A percentile compares a stretch with the other conserved stretches of the same genome.
phyloP scores from a whole-genome alignment of 148 eudicot genomes.

The Vaccinium corymbosum region DNA sequence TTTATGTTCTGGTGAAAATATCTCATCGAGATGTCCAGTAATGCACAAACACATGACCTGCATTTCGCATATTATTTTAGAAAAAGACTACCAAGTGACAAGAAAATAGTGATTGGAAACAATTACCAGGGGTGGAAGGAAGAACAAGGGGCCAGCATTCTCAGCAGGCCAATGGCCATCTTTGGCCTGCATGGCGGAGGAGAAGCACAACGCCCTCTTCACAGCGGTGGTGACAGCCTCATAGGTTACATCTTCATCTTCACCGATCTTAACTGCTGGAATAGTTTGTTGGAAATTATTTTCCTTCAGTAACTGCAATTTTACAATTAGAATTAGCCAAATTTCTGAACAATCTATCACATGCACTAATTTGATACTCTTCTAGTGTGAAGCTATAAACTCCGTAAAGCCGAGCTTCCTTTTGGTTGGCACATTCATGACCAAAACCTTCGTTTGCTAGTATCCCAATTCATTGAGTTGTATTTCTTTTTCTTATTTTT shows the following conservation, averaged over 20 bases:
- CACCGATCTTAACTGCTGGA: conserved; percentile 6
- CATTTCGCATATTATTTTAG: neutral
- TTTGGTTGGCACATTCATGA: too few relatives aligned
- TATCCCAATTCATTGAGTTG: too few relatives aligned
- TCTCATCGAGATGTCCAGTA: neutral
- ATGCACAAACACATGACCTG: conserved; percentile 15
- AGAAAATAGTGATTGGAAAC: neutral
- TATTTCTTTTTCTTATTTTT: too few relatives aligned
- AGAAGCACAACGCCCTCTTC: too few relatives aligned
- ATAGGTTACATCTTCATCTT: too few relatives aligned
- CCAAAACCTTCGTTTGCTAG: too few relatives aligned
- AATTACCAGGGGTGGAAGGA: conserved; percentile 25
- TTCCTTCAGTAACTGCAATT: conserved; percentile 22
- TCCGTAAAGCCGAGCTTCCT: too few relatives aligned
- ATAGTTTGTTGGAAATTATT: conserved; percentile 23
- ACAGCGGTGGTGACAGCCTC: too few relatives aligned
- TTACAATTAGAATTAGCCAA: neutral
- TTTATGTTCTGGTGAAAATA: neutral
- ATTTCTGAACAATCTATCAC: neutral
- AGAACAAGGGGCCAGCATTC: conserved; percentile 24
- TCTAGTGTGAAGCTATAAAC: too few relatives aligned
- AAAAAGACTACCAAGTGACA: neutral
- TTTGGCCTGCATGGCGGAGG: too few relatives aligned
- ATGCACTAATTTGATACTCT: neutral
- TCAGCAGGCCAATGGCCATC: conserved; percentile 21